These are phyloP conservation scores for Cymodocea nodosa DNA, from an alignment of 116 monocot genomes.

Conservation along the genomic window DNA sequence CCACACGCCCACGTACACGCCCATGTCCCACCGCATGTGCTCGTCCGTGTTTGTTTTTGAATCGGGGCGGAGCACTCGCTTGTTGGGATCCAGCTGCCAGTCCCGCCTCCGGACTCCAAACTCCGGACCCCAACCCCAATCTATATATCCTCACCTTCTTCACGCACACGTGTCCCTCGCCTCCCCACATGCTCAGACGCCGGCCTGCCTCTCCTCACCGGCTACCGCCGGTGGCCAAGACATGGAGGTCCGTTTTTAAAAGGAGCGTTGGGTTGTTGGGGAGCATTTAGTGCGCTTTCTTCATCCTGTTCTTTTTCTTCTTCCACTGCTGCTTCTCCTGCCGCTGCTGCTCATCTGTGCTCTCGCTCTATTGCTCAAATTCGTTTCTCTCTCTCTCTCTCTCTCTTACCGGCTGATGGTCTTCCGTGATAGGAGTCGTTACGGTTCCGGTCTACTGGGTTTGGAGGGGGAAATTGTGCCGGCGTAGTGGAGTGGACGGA, in stretches of 20 bases:
- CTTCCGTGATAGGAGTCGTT: neutral
- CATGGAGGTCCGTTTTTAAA: neutral
- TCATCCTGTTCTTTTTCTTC: neutral
- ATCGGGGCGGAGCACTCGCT: neutral
- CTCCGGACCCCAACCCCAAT: constrained; percentile 5
- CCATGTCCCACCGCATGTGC: neutral
- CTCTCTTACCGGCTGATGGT: neutral
- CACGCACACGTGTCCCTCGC: neutral
- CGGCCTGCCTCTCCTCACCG: neutral
- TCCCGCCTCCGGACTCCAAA: constrained; percentile 9
- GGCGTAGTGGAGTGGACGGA: neutral
- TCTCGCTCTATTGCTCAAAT: neutral
- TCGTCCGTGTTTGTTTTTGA: neutral
- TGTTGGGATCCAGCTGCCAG: constrained; percentile 16
- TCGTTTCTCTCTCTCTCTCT: neutral
- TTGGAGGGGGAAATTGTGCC: neutral
- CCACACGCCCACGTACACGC: too few species aligned
- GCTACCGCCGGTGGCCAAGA: neutral
- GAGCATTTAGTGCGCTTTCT: constrained; percentile 7
- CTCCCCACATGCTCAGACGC: neutral
- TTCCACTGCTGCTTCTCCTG: neutral
- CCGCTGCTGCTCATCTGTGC: too few species aligned
- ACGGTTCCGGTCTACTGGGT: neutral
- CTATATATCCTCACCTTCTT: neutral
- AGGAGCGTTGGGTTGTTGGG: constrained; percentile 8